Evolutionary conservation across 2,329 filamentous ascomycete species (phyloP).

Genomic region (Trichoderma afroharzianum): DNA sequence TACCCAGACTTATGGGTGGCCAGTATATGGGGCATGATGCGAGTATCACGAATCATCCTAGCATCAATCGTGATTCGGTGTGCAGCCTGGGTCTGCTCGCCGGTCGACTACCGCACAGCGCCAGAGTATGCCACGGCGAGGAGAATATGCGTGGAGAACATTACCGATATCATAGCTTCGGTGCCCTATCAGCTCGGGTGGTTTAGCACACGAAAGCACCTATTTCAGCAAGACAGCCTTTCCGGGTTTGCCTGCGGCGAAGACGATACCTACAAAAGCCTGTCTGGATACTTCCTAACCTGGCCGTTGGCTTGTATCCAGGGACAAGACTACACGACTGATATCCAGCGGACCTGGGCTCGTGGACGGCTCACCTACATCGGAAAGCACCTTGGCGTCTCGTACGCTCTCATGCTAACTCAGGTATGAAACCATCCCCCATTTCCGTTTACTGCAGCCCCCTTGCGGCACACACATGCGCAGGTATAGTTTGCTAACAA

Average conservation of each 20-base stretch:
- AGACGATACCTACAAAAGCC: constrained; percentile 48
- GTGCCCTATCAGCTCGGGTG: constrained; percentile 61
- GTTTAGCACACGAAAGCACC: constrained; percentile 45
- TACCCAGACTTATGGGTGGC: constrained; percentile 58
- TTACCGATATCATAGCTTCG: constrained; percentile 57
- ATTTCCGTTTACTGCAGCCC: not conserved
- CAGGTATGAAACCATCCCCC: constrained; percentile 41
- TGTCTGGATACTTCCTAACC: constrained; percentile 57
- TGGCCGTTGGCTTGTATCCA: constrained; percentile 55
- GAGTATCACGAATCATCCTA: constrained; percentile 52
- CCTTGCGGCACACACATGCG: not conserved
- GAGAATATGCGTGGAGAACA: constrained; percentile 48
- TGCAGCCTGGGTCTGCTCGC: constrained; percentile 57
- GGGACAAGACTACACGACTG: constrained; percentile 57
- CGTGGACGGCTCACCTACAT: constrained; percentile 53
- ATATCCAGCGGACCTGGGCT: constrained; percentile 55
- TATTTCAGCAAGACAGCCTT: constrained; percentile 39
- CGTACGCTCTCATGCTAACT: constrained; percentile 53
- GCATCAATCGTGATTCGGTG: constrained; percentile 55
- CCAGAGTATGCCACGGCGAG: constrained; percentile 57
- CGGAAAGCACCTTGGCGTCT: constrained; percentile 53
- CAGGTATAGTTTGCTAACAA: not conserved
- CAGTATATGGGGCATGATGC: constrained; percentile 54
- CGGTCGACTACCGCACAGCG: constrained; percentile 60
- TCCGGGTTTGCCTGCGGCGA: constrained; percentile 48